phyloP scores from a whole-genome alignment of 1,284 basidiomycete genomes.

The Malassezia cuniculi region DNA sequence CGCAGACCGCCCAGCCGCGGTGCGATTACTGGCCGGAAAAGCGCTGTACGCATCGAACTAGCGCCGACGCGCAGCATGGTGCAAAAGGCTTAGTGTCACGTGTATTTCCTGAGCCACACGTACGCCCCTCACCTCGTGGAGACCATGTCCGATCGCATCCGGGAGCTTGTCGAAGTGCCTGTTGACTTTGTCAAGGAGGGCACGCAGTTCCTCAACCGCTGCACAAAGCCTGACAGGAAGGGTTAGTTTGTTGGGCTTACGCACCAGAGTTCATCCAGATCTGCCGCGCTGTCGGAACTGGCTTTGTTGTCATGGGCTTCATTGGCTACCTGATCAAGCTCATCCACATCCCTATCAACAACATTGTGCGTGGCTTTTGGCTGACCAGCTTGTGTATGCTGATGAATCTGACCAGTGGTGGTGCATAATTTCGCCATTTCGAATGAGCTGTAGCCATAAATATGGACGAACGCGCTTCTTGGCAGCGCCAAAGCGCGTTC shows the following conservation, averaged over 20 bases:
- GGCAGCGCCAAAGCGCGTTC: too few species aligned
- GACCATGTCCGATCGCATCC: slow-evolving; percentile 73
- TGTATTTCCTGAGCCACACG: neutral
- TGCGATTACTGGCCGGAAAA: too few species aligned
- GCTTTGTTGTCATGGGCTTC: slow-evolving; percentile 45
- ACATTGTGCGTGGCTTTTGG: slow-evolving; percentile 33
- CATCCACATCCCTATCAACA: slow-evolving; percentile 44
- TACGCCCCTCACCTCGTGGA: neutral
- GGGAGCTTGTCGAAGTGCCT: slow-evolving; percentile 79
- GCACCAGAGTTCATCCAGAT: slow-evolving; percentile 41
- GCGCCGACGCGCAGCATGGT: too few species aligned
- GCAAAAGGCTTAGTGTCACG: too few species aligned
- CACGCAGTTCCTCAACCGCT: slow-evolving; percentile 86
- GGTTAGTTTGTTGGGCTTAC: slow-evolving; percentile 51
- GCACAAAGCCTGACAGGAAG: slow-evolving; percentile 91
- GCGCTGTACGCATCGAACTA: neutral
- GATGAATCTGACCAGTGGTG: slow-evolving; percentile 10
- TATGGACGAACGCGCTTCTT: too few species aligned
- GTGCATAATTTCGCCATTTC: too few species aligned
- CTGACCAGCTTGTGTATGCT: slow-evolving; percentile 14
- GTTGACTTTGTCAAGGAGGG: slow-evolving; percentile 86
- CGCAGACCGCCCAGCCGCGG: neutral
- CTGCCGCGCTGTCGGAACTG: slow-evolving; percentile 42
- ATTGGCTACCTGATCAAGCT: slow-evolving; percentile 46
- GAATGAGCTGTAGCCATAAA: too few species aligned